A percentile compares a stretch with the other conserved stretches of the same genome.
Evolutionary conservation across 345 rosid genomes (phyloP).

Genomic region (Bretschneidera sinensis): DNA sequence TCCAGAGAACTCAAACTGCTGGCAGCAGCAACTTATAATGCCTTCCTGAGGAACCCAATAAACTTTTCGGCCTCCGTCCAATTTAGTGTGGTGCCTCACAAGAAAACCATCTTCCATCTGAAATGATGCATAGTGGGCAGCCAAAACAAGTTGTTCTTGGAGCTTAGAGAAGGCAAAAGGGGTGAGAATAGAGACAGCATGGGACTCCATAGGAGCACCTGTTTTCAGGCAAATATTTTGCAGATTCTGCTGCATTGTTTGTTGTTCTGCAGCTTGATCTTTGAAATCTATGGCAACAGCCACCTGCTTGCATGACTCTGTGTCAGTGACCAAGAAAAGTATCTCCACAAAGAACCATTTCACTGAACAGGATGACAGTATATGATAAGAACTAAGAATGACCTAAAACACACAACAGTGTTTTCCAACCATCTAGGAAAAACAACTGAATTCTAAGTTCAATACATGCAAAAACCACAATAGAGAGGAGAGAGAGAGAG

Average conservation of each 20-base stretch:
- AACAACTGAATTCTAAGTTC: too few relatives aligned
- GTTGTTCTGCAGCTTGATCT: constrained; percentile 97
- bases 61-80: constrained; percentile 91
- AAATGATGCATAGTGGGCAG: constrained; percentile 92
- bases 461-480: too few relatives aligned
- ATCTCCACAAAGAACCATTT: neutral
- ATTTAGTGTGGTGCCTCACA: constrained; percentile 90
- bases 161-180: constrained; percentile 95
- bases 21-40: constrained; percentile 90
- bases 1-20: constrained; percentile 92
- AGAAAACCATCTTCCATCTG: constrained; percentile 79
- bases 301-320: constrained; percentile 42
- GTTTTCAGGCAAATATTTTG: constrained; percentile 85
- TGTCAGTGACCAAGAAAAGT: constrained; percentile 10
- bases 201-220: constrained; percentile 94
- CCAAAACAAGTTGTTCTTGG: constrained; percentile 93
- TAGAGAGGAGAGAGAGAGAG: too few relatives aligned
- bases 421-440: too few relatives aligned
- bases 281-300: constrained; percentile 83
- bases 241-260: constrained; percentile 92
- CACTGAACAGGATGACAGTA: neutral
- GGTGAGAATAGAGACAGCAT: constrained; percentile 80
- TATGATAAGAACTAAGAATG: too few relatives aligned
- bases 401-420: too few relatives aligned
- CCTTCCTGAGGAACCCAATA: constrained; percentile 89